These are phyloP conservation scores for Apiospora aurea DNA, from an alignment of 2,329 filamentous ascomycete genomes.

Conservation along the genomic window DNA sequence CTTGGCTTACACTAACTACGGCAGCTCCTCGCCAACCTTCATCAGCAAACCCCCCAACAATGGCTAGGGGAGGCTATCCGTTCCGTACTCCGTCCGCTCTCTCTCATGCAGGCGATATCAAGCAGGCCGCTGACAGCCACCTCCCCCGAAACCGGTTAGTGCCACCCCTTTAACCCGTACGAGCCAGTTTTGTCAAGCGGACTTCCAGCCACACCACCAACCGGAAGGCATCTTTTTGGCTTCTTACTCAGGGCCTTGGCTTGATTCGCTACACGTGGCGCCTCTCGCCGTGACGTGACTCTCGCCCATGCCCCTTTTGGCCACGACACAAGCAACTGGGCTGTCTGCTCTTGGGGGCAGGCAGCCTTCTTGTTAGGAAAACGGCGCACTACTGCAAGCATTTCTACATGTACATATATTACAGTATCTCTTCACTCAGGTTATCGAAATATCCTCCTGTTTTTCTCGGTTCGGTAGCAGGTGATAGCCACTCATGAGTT, in stretches of 20 bases:
- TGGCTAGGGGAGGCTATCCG: background rate
- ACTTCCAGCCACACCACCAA: background rate
- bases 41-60: no score
- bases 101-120: background rate
- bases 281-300: background rate
- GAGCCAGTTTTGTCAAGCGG: background rate
- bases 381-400: background rate
- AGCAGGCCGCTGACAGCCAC: background rate
- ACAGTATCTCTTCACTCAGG: background rate
- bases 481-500: no score
- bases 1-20: no score
- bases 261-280: constrained; percentile 19
- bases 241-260: constrained; percentile 7
- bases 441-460: no score
- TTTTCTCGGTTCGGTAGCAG: no score
- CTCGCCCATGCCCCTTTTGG: background rate
- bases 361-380: background rate
- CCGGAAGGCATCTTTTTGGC: background rate
- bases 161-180: background rate
- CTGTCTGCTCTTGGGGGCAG: background rate
- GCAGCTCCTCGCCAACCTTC: no score
- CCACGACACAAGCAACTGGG: background rate
- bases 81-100: background rate
- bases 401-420: background rate
- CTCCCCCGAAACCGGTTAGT: background rate